Percentiles rank a stretch among this genome's conserved stretches.
phyloP scores from a whole-genome alignment of 2,329 filamentous ascomycete genomes.

The Teratosphaeria zuluensis region DNA sequence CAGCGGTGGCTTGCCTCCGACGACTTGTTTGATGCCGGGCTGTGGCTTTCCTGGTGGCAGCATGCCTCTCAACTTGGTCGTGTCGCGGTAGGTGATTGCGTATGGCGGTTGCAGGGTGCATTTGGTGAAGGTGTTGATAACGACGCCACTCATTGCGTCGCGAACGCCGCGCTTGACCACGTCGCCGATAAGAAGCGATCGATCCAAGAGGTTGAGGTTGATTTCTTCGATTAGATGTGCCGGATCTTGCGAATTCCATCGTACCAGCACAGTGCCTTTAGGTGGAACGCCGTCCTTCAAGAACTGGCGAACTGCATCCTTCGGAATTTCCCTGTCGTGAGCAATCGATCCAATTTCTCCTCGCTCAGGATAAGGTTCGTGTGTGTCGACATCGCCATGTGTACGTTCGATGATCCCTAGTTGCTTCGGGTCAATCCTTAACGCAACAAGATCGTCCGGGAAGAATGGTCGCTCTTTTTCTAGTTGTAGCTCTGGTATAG shows the following conservation, averaged over 20 bases:
- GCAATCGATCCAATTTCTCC: slow-evolving; percentile 21
- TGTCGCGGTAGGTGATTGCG: slow-evolving; percentile 16
- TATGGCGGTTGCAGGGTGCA: slow-evolving; percentile 34
- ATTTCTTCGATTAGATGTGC: slow-evolving; percentile 33
- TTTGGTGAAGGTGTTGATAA: slow-evolving; percentile 39
- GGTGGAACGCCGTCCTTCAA: slow-evolving; percentile 39
- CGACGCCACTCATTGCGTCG: slow-evolving; percentile 44
- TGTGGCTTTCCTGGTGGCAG: slow-evolving; percentile 7
- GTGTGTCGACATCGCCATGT: slow-evolving; percentile 34
- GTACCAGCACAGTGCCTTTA: slow-evolving; percentile 42
- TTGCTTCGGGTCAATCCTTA: slow-evolving; percentile 9
- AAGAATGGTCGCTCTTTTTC: slow-evolving; percentile 6
- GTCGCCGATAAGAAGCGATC: slow-evolving; percentile 46
- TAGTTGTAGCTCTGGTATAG: neutral
- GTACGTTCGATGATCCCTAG: slow-evolving; percentile 38
- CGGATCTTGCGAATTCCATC: slow-evolving; percentile 35
- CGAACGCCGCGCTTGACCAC: slow-evolving; percentile 42
- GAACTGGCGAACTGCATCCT: slow-evolving; percentile 29
- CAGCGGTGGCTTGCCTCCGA: slow-evolving; percentile 8
- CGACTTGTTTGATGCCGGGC: slow-evolving; percentile 6
- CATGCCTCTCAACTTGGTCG: slow-evolving; percentile 12
- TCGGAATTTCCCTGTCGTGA: slow-evolving; percentile 24
- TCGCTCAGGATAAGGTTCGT: slow-evolving; percentile 34
- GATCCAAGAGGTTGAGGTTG: slow-evolving; percentile 43
- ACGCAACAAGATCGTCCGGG: slow-evolving; percentile 21